Conservation (phyloP, 2,329 filamentous ascomycete genomes). For the Alternaria triticimaculans region DNA sequence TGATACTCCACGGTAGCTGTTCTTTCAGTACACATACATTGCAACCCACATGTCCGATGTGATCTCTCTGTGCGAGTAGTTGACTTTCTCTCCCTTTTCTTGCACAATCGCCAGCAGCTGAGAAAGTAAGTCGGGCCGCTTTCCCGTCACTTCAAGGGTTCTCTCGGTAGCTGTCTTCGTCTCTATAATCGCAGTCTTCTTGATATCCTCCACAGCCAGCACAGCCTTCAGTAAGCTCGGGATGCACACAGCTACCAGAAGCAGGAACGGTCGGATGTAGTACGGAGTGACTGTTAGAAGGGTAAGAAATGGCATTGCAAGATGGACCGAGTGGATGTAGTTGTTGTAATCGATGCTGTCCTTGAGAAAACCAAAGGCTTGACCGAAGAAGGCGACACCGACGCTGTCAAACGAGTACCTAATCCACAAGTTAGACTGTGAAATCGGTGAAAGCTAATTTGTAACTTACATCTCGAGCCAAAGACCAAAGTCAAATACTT, state of each 20-base stretch:
- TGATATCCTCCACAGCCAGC: conserved; percentile 21
- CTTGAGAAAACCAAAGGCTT: conserved; percentile 29
- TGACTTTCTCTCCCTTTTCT: conserved; percentile 37
- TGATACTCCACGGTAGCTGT: not conserved
- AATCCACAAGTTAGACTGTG: not conserved
- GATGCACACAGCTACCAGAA: conserved; percentile 16
- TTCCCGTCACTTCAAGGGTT: conserved; percentile 15
- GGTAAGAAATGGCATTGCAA: conserved; percentile 35
- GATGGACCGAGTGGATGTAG: conserved; percentile 44
- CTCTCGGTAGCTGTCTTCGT: conserved; percentile 15
- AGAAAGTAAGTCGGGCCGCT: conserved; percentile 38
- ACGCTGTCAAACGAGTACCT: conserved; percentile 31
- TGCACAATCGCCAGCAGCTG: conserved; percentile 39
- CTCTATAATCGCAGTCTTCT: conserved; percentile 23
- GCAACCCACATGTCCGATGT: conserved; percentile 35
- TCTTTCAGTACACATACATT: conserved; percentile 31
- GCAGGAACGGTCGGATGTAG: conserved; percentile 12
- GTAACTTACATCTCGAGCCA: conserved; percentile 29
- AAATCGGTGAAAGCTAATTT: not conserved
- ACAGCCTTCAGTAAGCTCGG: conserved; percentile 33
- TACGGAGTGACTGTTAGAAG: conserved; percentile 16
- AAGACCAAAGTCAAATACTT: conserved; percentile 22
- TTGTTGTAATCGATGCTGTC: conserved; percentile 26
- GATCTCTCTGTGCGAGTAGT: conserved; percentile 38
- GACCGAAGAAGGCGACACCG: conserved; percentile 23